Evolutionary conservation across 495 filamentous ascomycete genomes (phyloP), one percentile per base, ranked within the genome.

Genomic region (Aspergillus funiculosus): DNA sequence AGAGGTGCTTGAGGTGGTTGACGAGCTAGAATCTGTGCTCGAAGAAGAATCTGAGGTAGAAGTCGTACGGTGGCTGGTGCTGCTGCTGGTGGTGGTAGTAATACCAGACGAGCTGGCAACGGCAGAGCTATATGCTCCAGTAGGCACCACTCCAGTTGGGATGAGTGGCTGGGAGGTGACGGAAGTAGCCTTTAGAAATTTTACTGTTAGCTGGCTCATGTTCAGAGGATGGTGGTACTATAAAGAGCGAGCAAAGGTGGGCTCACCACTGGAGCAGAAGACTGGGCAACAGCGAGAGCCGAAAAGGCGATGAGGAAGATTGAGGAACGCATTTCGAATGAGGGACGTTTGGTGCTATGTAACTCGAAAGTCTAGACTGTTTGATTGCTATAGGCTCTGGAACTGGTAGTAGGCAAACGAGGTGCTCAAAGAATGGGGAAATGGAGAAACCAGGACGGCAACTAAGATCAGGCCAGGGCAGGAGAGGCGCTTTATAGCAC

Each of bases 241-340:
- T n/a, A n/a, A n/a, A n/a, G n/a, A n/a, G n/a, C n/a, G n/a, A n/a
- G n/a, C n/a, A n/a, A n/a, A n/a, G n/a, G n/a, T n/a, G n/a, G n/a
- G n/a, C n/a, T n/a, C n/a, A 66, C 59, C 44, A 40, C 34, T 21
- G 39, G 44, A 11, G 47, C 32, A 37, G 51, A 48, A 31, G 47
- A 51, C 56, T 67, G 58, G 17, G 62, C 67, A 40, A 63, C 32
- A 42, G 60, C 69, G 38, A 72, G 50, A 46, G 67, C 67, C 51
- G 67, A 63, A 54, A 73, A 62, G 46, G 67, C 61, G 46, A 63
- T 51, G 57, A 70, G 48, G 54, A 70, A 31, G 52, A 69, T 47
- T 13, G 63, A 60, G 51, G 51, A 51, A 66, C 62, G 69, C 68
- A 73, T 73, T 36, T 39, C 71, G 62, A 46, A n/a, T n/a, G n/a